A percentile compares a stretch with the other conserved stretches of the same genome.
Evolutionary conservation across 2,329 filamentous ascomycete genomes (phyloP).

Genomic region (Fusarium brachygibbosum): DNA sequence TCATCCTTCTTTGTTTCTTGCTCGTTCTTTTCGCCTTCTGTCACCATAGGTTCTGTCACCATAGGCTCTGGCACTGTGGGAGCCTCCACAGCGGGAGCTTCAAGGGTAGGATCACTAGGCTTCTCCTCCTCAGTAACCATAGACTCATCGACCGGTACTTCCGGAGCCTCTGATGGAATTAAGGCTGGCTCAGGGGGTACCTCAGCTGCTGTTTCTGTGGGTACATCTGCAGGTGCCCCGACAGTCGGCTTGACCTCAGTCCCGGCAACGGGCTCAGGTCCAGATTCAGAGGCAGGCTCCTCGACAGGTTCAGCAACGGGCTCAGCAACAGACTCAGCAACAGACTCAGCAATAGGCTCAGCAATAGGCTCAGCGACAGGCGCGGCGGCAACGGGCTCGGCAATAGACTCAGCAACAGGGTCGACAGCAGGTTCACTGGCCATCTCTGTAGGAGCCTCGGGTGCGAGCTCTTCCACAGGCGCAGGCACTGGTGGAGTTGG

Average conservation of each 20-base stretch:
- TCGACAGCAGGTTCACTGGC: neutral
- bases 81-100: conserved; percentile 13
- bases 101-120: conserved; percentile 26
- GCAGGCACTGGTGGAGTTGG: neutral
- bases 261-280: neutral
- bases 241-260: neutral
- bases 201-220: conserved; percentile 1
- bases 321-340: conserved; percentile 1
- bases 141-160: conserved; percentile 14
- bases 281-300: neutral
- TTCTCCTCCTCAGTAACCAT: conserved; percentile 17
- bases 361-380: neutral
- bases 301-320: neutral
- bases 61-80: conserved; percentile 4
- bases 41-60: neutral
- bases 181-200: conserved; percentile 20
- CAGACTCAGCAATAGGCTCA: conserved; percentile 3
- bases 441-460: conserved; percentile 23
- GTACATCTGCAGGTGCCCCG: neutral
- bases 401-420: conserved; percentile 2
- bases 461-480: conserved; percentile 15
- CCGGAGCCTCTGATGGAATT: conserved; percentile 25
- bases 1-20: conserved; percentile 18
- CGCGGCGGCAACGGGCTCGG: conserved; percentile 3
- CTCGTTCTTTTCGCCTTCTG: conserved; percentile 25